Evolutionary conservation across 148 eudicot species (phyloP), one percentile per base, ranked within the genome.

Genomic region (Fagopyrum tataricum): DNA sequence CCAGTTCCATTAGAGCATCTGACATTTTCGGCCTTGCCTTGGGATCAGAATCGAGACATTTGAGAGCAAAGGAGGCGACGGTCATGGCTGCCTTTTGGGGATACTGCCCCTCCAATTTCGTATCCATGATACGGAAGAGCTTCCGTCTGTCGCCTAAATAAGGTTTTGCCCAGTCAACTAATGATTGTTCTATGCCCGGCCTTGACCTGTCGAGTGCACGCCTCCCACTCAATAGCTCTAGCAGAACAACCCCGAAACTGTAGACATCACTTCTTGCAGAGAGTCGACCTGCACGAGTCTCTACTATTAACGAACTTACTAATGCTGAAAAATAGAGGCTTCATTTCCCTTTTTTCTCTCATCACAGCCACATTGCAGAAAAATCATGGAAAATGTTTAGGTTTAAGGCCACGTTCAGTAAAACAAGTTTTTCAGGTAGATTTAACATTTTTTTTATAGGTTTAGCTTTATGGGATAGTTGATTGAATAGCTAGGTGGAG

Each of bases 111-210:
- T 84, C 92, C 73, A 90, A 69, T 77, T 87, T 90, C 21, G 87
- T 90, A 74, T 88, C 96, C 96, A 90, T 90, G 18, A 90, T 86
- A 46, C 96, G 82, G 73, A 90, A 90, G 21, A 90, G 52, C 71
- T 82, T 88, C 51, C 96, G 71, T 47, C 87, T 83, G 72, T 90
- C 90, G 0, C 87, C 83, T 67, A 90, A 68, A 71, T 90, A 90
- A 26, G 96, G 96, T 68, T 78, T 88, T 78, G 92, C 91, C 96
- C 96, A 90, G 24, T 90, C 96, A 4, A 88, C 91, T 46, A 90
- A 84, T 72, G 82, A 84, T 76, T 87, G 91, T 83, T 90, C 92
- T 39, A 78, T 73, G 8, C 84, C 82, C 7, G 79, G 82, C 76
- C 81, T 90, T 11, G 85, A 67, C 78, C 81, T 90, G 78, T 90